These are phyloP conservation scores for Cladophialophora carrionii DNA, from an alignment of 2,329 filamentous ascomycete species.

Conservation along the genomic window DNA sequence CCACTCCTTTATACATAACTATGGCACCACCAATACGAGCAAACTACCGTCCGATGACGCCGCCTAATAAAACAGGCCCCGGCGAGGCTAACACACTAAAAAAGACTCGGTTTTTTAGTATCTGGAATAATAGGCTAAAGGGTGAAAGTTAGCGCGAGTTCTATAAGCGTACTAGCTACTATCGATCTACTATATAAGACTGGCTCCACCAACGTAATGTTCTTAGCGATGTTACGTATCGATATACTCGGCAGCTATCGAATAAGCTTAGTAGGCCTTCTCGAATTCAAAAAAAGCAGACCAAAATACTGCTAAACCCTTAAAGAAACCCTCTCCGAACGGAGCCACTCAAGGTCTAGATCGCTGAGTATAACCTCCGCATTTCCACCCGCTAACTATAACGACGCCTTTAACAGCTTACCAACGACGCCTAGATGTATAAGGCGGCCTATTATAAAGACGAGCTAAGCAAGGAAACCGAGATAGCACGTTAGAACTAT, in stretches of 20 bases:
- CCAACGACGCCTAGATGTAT: background rate
- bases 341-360: background rate
- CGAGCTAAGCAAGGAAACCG: background rate
- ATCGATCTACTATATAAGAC: background rate
- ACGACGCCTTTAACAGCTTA: background rate
- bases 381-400: background rate
- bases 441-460: background rate
- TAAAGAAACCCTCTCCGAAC: background rate
- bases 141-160: background rate
- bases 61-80: background rate
- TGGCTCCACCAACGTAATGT: background rate
- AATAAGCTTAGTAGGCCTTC: background rate
- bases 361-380: background rate
- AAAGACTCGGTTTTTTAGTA: background rate
- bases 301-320: background rate
- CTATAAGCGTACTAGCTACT: background rate
- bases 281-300: background rate
- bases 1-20: background rate
- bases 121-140: background rate
- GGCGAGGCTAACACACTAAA: background rate
- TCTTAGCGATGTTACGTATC: background rate
- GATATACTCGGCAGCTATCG: background rate
- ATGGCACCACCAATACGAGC: background rate
- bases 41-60: background rate
- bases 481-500: background rate